These are phyloP conservation scores for Macrolepiota dolichaula DNA, from an alignment of 768 basidiomycete genomes.

Conservation along the genomic window DNA sequence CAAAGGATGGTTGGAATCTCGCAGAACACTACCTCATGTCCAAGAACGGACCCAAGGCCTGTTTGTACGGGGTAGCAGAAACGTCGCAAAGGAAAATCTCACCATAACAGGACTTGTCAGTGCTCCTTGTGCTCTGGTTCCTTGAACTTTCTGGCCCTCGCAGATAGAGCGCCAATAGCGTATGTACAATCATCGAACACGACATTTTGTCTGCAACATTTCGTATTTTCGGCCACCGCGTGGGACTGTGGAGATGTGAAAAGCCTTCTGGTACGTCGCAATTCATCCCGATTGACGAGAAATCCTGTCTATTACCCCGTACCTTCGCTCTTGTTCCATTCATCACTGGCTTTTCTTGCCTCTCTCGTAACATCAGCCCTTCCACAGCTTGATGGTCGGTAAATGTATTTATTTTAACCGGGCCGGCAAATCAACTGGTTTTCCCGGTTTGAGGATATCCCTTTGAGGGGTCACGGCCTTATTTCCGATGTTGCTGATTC, in stretches of 20 bases:
- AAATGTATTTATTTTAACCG: not conserved
- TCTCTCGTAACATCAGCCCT: not conserved
- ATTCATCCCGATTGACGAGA: not conserved
- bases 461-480: not conserved
- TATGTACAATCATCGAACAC: not conserved
- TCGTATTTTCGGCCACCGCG: not conserved
- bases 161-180: not conserved
- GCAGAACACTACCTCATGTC: constrained; percentile 3
- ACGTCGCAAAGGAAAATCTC: not conserved
- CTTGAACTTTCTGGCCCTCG: not conserved
- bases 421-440: not conserved
- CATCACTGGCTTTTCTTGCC: not conserved
- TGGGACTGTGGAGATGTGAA: not conserved
- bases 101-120: not conserved
- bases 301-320: not conserved
- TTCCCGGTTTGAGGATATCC: not conserved
- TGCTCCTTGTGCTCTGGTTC: not conserved
- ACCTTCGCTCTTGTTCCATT: not conserved
- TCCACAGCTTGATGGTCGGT: not conserved
- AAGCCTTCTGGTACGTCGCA: not conserved
- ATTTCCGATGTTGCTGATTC: not conserved
- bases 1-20: constrained; percentile 3
- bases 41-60: constrained; percentile 6
- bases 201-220: not conserved
- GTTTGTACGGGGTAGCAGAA: not conserved